phyloP scores from a whole-genome alignment of 208 protist genomes.

The Leishmania tropica region DNA sequence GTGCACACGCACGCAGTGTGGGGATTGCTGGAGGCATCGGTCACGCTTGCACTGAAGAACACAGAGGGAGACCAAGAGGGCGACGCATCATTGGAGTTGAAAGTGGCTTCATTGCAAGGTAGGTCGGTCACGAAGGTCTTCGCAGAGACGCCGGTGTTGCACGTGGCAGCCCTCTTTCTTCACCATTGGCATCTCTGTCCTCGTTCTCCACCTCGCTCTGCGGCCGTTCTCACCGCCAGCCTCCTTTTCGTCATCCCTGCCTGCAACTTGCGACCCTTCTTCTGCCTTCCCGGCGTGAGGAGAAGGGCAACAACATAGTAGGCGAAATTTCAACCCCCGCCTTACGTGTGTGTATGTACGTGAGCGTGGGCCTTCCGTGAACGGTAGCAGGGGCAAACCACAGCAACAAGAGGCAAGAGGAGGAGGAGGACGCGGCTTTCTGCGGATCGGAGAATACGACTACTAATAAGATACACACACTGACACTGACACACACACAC shows the following conservation, averaged over 20 bases:
- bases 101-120: not conserved
- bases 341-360: not conserved
- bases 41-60: not conserved
- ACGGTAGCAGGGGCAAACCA: not conserved
- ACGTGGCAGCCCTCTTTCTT: not conserved
- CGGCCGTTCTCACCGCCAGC: not conserved
- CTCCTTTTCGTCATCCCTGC: not conserved
- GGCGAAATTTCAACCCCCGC: not conserved
- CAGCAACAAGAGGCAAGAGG: not conserved
- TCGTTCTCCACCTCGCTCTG: not conserved
- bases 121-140: not conserved
- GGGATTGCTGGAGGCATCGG: not conserved
- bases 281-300: too few species aligned
- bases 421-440: too few species aligned
- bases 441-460: too few species aligned
- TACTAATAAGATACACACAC: too few species aligned
- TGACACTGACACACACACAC: not conserved
- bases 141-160: not conserved
- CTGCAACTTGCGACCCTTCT: not conserved
- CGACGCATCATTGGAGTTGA: not conserved
- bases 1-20: not conserved
- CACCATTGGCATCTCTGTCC: not conserved
- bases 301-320: not conserved
- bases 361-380: not conserved
- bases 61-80: not conserved